phyloP scores from a whole-genome alignment of 345 rosid genomes.

The Aquilaria malaccensis region DNA sequence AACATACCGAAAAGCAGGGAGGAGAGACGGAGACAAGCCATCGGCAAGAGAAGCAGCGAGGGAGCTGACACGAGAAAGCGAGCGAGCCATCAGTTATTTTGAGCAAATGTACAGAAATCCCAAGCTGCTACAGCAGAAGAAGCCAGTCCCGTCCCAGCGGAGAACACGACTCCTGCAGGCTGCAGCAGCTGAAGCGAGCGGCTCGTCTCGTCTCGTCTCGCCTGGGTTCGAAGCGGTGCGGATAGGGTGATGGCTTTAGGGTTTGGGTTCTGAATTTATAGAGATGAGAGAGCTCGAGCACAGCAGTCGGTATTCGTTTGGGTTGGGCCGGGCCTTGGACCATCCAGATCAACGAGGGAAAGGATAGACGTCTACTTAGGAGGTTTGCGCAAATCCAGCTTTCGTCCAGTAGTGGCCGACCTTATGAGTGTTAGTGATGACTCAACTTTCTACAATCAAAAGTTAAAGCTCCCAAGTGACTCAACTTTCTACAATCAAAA shows the following conservation, averaged over 20 bases:
- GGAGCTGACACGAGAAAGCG: constrained; percentile 19
- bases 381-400: too few species aligned
- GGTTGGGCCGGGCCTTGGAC: not conserved
- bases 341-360: too few species aligned
- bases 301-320: not conserved
- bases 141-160: too few species aligned
- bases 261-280: not conserved
- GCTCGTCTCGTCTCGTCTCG: constrained; percentile 1
- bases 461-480: too few species aligned
- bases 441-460: too few species aligned
- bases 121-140: constrained; percentile 15
- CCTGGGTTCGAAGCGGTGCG: too few species aligned
- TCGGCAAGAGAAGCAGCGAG: constrained; percentile 17
- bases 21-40: constrained; percentile 15
- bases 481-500: too few species aligned
- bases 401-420: too few species aligned
- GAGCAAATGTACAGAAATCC: too few species aligned
- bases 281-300: not conserved
- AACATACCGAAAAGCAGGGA: constrained; percentile 19
- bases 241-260: not conserved
- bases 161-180: not conserved
- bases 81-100: constrained; percentile 27
- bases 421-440: too few species aligned
- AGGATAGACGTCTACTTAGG: too few species aligned
- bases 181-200: constrained; percentile 9